Evolutionary conservation across 2,329 filamentous ascomycete genomes (phyloP).

Genomic region (Fusarium duplospermum): DNA sequence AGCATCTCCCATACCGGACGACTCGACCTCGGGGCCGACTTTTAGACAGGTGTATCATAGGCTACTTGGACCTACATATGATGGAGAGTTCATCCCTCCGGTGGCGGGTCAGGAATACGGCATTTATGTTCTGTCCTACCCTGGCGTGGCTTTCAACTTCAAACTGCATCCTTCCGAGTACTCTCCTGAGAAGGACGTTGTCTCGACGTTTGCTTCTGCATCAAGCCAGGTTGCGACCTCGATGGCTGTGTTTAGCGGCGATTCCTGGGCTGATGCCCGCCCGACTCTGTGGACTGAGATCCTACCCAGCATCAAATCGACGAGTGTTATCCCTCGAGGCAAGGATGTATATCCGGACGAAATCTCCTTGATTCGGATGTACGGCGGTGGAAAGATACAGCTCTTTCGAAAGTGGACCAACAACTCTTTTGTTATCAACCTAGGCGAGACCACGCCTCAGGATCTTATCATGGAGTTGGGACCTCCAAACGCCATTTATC

Average conservation of each 20-base stretch:
- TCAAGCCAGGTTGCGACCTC: conserved; percentile 81
- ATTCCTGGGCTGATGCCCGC: conserved; percentile 89
- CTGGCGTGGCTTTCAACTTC: conserved; percentile 93
- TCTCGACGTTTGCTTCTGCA: conserved; percentile 84
- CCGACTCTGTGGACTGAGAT: conserved; percentile 79
- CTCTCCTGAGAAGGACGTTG: conserved; percentile 82
- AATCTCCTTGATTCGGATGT: conserved; percentile 81
- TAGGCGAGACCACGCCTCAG: conserved; percentile 92
- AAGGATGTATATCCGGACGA: conserved; percentile 90
- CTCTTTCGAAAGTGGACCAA: conserved; percentile 78
- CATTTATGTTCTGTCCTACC: conserved; percentile 92
- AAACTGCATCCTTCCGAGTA: conserved; percentile 80
- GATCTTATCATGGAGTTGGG: conserved; percentile 91
- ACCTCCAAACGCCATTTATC: conserved; percentile 92
- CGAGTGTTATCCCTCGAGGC: conserved; percentile 74
- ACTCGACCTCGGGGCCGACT: conserved; percentile 69
- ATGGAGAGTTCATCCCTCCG: conserved; percentile 87
- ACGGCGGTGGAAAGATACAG: conserved; percentile 83
- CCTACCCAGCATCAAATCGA: conserved; percentile 79
- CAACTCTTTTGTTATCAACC: conserved; percentile 74
- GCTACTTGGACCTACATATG: conserved; percentile 92
- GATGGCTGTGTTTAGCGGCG: conserved; percentile 91
- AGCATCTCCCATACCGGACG: conserved; percentile 48
- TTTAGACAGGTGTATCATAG: conserved; percentile 94
- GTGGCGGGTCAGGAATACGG: conserved; percentile 67